Evolutionary conservation across 805 yeast species (phyloP), one percentile per base, ranked within the genome.

Genomic region (Starmera pachycereana): DNA sequence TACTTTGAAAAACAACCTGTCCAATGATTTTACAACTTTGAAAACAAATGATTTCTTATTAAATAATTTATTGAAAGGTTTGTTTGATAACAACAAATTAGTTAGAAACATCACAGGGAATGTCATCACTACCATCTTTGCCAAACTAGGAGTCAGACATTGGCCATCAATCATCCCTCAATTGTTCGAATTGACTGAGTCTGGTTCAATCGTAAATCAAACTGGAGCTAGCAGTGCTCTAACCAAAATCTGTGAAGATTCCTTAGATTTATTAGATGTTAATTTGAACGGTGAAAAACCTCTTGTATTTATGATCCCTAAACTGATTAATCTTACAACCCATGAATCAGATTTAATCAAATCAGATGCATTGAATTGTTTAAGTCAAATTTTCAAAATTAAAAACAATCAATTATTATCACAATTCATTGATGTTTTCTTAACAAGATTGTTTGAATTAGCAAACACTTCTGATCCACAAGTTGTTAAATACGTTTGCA

Each of bases 101-200:
- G 83, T 90, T 27, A 72, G 95, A 44, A 87, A 84, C 54, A 85
- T 90, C 44, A 81, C 96, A 6, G 96, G 97, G 32, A 88, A 81
- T 53, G 95, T 88, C 37, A 78, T 90, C 39, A 84, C 97, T 3
- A 72, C 96, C 0, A 61, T 92, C 28, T 82, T 88, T 49, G 68
- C 82, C 3, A 66, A 75, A 9, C 69, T 74, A 35, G 94, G 96
- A 1, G 66, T 83, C 34, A 63, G 68, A 22, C 65, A 68, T 25
- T 86, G 96, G 96, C 88, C 92, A 2, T 72, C 68, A 35, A 67
- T 81, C 27, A 61, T 90, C n/a, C 78, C 82, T 2, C 78, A 74
- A 47, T 65, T 90, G 37, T 59, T 89, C 48, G 74, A 72, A 38
- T 61, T 88, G 54, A 72, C 83, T 6, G 68, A 70, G 33, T 58